Evolutionary conservation across 495 filamentous ascomycete genomes (phyloP), one percentile per base, ranked within the genome.

Genomic region (Entonaema liquescens): DNA sequence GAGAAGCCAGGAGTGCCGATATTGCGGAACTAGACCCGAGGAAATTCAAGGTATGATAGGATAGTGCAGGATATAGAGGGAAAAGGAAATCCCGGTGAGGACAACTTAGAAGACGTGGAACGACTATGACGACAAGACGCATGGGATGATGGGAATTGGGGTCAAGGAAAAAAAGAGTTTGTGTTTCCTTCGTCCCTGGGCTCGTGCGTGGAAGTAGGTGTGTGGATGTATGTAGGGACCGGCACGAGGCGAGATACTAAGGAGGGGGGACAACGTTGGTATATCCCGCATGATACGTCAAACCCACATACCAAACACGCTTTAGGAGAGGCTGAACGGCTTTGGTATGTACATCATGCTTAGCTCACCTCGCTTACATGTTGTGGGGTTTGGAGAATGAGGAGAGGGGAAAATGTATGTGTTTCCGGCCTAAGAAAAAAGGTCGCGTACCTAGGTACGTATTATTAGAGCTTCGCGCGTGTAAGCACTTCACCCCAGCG

Each of bases 1-100:
- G 93, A 8, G 83, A 85, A 67, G 88, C 91, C 4, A 91, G 81
- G 76, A 95, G 92, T 63, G 93, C 92, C 13, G 89, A 89, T 68
- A 87, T 95, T 50, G 83, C 80, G 17, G 86, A 85, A 28, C 78
- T 95, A 68, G 90, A 95, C 80, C 93, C 93, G 11, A 86, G 86
- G 74, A 80, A 72, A 68, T 84, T 80, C 47, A 84, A 83, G 65
- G 77, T 84, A 38, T 85, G 71, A 79, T 17, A 50, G 26, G 59
- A 19, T 8, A 29, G n/a, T 23, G 29, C 13, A 13, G n/a, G 17
- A 21, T 21, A 36, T 57, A 12, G 5, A 57, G 8, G 52, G 11
- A 15, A 47, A 11, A 31, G 19, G 38, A 52, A 35, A 47, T 13
- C 9, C 36, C 29, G 40, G 40, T 17, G n/a, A 28, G 26, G 38